Conservation (phyloP, 257 asterid species). For the Plantago elongata region DNA sequence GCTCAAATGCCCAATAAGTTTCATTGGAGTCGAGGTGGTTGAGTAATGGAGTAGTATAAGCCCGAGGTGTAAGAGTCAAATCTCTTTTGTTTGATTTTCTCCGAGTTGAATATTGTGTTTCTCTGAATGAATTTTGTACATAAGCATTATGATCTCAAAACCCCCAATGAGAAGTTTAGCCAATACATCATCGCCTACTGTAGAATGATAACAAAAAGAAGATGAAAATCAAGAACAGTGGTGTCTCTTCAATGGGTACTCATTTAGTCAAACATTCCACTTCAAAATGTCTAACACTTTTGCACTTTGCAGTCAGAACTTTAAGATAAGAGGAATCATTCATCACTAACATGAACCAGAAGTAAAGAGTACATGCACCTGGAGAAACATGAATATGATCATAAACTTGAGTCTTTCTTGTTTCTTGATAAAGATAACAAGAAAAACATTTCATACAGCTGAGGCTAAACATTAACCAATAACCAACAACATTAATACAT, state of each 20-base stretch:
- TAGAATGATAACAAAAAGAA: too few relatives aligned
- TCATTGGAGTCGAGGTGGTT: too few relatives aligned
- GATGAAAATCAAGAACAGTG: too few relatives aligned
- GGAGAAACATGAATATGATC: neutral
- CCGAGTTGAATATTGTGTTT: too few relatives aligned
- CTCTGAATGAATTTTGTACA: too few relatives aligned
- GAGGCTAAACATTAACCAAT: neutral
- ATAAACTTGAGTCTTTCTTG: neutral
- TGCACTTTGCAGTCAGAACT: neutral
- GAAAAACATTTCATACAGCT: neutral
- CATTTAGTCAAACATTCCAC: neutral
- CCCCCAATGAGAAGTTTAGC: too few relatives aligned
- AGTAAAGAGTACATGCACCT: neutral
- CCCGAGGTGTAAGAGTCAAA: too few relatives aligned
- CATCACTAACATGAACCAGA: neutral
- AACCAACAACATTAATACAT: neutral
- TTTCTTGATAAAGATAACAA: neutral
- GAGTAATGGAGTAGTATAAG: too few relatives aligned
- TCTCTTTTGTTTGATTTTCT: too few relatives aligned
- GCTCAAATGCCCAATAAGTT: too few relatives aligned
- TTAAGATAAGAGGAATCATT: neutral
- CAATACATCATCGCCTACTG: too few relatives aligned
- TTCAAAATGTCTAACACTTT: neutral
- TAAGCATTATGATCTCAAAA: too few relatives aligned
- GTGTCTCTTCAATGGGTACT: neutral